Percentiles rank a stretch among this genome's conserved stretches.
These are phyloP conservation scores for Kwoniella heveanensis DNA, from an alignment of 768 basidiomycete genomes.

Conservation along the genomic window DNA sequence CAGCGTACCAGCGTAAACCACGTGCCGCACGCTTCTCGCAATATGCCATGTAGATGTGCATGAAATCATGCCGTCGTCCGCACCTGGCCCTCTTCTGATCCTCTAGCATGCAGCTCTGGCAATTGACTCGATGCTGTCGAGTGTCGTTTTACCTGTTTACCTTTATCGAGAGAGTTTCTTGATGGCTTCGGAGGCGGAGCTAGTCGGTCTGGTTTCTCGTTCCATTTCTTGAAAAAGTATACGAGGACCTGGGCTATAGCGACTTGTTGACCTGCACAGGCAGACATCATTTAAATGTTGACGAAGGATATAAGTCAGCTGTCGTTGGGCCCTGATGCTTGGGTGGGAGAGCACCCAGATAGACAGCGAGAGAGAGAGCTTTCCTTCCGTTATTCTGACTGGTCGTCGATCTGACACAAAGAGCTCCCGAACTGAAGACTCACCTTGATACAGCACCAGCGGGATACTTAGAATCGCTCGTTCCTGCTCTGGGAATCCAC, in stretches of 20 bases:
- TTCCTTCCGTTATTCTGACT: too few species aligned
- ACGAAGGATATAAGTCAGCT: too few species aligned
- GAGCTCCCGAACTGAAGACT: too few species aligned
- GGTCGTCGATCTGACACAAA: too few species aligned
- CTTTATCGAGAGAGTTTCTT: not conserved
- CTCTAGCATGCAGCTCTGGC: not conserved
- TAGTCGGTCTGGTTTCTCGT: conserved; percentile 25
- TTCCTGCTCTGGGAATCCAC: conserved; percentile 39
- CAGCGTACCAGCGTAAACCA: too few species aligned
- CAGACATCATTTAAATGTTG: too few species aligned
- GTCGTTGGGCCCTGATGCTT: too few species aligned
- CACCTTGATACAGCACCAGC: conserved; percentile 56
- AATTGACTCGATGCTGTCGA: not conserved
- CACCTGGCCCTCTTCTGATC: not conserved
- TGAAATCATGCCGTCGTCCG: not conserved
- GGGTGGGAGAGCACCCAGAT: too few species aligned
- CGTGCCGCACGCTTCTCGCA: too few species aligned
- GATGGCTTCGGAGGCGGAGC: not conserved
- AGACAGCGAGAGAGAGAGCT: too few species aligned
- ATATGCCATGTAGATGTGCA: not conserved
- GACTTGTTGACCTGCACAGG: conserved; percentile 41
- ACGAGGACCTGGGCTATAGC: conserved; percentile 34
- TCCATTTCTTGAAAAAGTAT: conserved; percentile 39
- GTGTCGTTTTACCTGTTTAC: not conserved
- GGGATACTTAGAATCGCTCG: conserved; percentile 48